phyloP scores from a whole-genome alignment of 1,284 basidiomycete genomes.

The Cryptococcus amylolentus region DNA sequence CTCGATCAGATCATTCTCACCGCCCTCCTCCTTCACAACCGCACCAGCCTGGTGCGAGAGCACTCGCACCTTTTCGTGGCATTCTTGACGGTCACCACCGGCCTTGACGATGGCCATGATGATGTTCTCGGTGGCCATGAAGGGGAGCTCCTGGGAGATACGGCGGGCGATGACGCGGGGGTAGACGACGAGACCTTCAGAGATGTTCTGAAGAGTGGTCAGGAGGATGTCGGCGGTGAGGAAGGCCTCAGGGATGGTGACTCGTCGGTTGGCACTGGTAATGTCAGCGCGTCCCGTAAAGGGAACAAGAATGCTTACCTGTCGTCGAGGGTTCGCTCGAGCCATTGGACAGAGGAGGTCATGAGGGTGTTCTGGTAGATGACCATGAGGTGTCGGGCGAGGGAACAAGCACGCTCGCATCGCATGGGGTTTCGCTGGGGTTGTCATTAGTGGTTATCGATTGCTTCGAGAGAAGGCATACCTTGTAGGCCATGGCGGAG shows the following conservation, averaged over 20 bases:
- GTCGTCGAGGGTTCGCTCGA: conserved; percentile 93
- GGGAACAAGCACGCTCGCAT: conserved; percentile 91
- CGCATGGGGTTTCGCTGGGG: conserved; percentile 92
- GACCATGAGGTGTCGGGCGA: conserved; percentile 87
- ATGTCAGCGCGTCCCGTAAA: neutral
- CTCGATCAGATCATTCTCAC: conserved; percentile 94
- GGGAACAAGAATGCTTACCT: conserved; percentile 53
- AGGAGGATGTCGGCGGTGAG: conserved; percentile 95
- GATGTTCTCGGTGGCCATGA: conserved; percentile 99
- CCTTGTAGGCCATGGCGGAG: conserved; percentile 98
- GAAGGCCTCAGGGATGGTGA: conserved; percentile 95
- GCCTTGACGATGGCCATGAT: conserved; percentile 98
- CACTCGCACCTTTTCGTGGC: conserved; percentile 93
- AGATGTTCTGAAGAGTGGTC: conserved; percentile 92
- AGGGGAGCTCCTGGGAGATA: conserved; percentile 92
- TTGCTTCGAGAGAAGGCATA: conserved; percentile 8
- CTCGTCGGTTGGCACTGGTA: conserved; percentile 86
- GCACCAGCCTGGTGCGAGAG: conserved; percentile 92
- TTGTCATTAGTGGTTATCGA: neutral
- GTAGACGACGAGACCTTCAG: conserved; percentile 96
- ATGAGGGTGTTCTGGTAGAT: conserved; percentile 89
- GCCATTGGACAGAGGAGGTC: conserved; percentile 91
- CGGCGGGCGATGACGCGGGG: conserved; percentile 89
- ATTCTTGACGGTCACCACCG: conserved; percentile 93
- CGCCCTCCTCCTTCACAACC: conserved; percentile 91